Conservation (phyloP, 768 basidiomycete genomes). For the Termitomyces sp. region DNA sequence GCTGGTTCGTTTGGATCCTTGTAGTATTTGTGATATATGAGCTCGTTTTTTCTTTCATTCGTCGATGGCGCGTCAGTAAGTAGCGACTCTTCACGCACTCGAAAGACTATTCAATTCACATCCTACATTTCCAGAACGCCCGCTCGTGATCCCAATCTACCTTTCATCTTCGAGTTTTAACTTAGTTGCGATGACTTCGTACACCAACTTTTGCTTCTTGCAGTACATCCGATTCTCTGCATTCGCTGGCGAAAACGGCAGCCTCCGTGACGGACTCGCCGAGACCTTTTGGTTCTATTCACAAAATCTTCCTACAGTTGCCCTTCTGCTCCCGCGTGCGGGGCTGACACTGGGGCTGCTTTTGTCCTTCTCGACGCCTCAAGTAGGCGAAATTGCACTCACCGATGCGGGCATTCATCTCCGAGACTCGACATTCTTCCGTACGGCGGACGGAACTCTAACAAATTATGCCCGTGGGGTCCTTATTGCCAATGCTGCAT, state of each 20-base stretch:
- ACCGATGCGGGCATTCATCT: conserved; percentile 42
- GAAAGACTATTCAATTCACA: conserved; percentile 6
- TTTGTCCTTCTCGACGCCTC: conserved; percentile 54
- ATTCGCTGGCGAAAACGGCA: conserved; percentile 49
- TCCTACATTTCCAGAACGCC: conserved; percentile 57
- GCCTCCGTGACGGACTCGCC: conserved; percentile 51
- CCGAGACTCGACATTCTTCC: conserved; percentile 78
- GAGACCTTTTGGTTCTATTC: conserved; percentile 83
- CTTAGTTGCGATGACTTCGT: conserved; percentile 73
- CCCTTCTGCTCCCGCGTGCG: conserved; percentile 80
- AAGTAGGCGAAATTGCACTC: conserved; percentile 42
- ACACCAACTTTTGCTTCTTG: conserved; percentile 81
- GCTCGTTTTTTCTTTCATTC: conserved; percentile 66
- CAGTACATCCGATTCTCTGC: conserved; percentile 74
- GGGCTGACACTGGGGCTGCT: conserved; percentile 71
- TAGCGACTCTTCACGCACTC: conserved; percentile 21
- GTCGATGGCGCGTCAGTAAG: conserved; percentile 80
- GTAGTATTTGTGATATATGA: conserved; percentile 77
- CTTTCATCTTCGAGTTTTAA: conserved; percentile 77
- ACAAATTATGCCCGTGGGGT: conserved; percentile 78
- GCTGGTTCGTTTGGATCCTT: conserved; percentile 73
- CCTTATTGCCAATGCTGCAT: conserved; percentile 74
- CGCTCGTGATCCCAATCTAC: conserved; percentile 79
- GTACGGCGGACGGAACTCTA: conserved; percentile 55
- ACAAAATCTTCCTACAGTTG: conserved; percentile 80